Percentiles rank a stretch among this genome's conserved stretches.
Evolutionary conservation across 306 rosid species (phyloP).

Genomic region (Nissolia schottii): DNA sequence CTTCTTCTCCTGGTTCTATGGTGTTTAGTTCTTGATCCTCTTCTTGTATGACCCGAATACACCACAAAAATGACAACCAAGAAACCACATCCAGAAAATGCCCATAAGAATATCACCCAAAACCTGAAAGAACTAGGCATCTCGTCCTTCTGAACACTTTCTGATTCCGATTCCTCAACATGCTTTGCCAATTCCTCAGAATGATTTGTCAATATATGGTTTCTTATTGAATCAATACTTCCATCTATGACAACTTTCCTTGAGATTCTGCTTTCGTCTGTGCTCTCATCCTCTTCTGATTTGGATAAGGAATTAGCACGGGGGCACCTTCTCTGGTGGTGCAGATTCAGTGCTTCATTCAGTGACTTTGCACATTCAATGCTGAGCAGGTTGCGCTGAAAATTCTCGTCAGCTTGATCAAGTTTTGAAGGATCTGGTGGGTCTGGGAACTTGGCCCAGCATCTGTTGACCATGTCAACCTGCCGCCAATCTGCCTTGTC

Average conservation of each 20-base stretch:
- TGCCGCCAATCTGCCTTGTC: conserved; percentile 88
- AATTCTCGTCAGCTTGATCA: conserved; percentile 27
- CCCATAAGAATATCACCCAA: conserved; percentile 81
- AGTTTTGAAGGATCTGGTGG: conserved; percentile 71
- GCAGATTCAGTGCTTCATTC: conserved; percentile 70
- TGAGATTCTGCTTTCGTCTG: conserved; percentile 32
- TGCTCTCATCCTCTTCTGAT: conserved; percentile 26
- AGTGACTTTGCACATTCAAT: conserved; percentile 73
- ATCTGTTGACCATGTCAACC: conserved; percentile 63
- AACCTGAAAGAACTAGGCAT: conserved; percentile 61
- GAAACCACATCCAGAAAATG: conserved; percentile 74
- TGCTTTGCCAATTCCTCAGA: conserved; percentile 26
- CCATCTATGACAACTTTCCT: conserved; percentile 49
- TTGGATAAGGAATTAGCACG: conserved; percentile 40
- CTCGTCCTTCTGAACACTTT: conserved; percentile 41
- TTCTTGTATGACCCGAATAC: conserved; percentile 58
- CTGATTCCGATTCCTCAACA: conserved; percentile 28
- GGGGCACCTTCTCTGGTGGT: conserved; percentile 61
- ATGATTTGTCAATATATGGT: conserved; percentile 18
- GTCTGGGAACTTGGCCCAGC: conserved; percentile 84
- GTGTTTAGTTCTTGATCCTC: conserved; percentile 53
- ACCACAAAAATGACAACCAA: conserved; percentile 39
- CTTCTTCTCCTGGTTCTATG: conserved; percentile 63
- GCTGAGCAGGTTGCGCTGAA: conserved; percentile 71
- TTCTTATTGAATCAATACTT: conserved; percentile 22